Conservation (phyloP, 2,329 filamentous ascomycete genomes). For the Alternaria longipes region DNA sequence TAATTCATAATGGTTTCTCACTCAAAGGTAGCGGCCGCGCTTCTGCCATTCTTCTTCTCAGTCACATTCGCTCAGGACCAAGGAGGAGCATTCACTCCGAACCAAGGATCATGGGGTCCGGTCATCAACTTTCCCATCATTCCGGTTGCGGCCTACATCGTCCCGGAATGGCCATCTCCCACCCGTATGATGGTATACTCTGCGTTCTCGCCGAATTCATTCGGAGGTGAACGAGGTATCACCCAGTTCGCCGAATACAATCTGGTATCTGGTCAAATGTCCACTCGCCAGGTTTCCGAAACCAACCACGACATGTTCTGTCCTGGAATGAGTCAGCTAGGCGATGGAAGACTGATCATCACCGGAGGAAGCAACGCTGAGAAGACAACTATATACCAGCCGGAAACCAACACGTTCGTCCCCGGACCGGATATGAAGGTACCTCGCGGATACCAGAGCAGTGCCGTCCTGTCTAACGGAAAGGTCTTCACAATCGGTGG, state of each 20-base stretch:
- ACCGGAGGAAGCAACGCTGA: slow-evolving; percentile 30
- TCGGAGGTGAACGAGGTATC: slow-evolving; percentile 22
- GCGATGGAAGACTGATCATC: slow-evolving; percentile 28
- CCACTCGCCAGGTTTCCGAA: slow-evolving; percentile 25
- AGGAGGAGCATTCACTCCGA: neutral
- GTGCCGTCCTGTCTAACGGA: slow-evolving; percentile 26
- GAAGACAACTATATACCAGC: slow-evolving; percentile 29
- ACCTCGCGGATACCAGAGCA: slow-evolving; percentile 29
- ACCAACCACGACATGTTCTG: slow-evolving; percentile 37
- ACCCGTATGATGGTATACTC: slow-evolving; percentile 31
- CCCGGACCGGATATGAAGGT: slow-evolving; percentile 27
- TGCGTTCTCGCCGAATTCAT: slow-evolving; percentile 22
- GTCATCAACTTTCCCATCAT: slow-evolving; percentile 32
- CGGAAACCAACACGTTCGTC: slow-evolving; percentile 22
- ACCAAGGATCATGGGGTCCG: slow-evolving; percentile 22
- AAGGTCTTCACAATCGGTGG: slow-evolving; percentile 34
- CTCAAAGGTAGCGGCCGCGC: neutral
- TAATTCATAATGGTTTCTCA: slow-evolving; percentile 2
- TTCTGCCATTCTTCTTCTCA: slow-evolving; percentile 1
- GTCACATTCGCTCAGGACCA: slow-evolving; percentile 10
- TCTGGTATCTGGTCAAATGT: slow-evolving; percentile 20
- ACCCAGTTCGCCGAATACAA: slow-evolving; percentile 36
- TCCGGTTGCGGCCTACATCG: slow-evolving; percentile 31
- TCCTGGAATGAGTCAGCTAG: slow-evolving; percentile 29
- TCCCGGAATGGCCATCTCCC: slow-evolving; percentile 30